phyloP scores from a whole-genome alignment of 2,329 filamentous ascomycete genomes.

The Mollisia scopiformis region DNA sequence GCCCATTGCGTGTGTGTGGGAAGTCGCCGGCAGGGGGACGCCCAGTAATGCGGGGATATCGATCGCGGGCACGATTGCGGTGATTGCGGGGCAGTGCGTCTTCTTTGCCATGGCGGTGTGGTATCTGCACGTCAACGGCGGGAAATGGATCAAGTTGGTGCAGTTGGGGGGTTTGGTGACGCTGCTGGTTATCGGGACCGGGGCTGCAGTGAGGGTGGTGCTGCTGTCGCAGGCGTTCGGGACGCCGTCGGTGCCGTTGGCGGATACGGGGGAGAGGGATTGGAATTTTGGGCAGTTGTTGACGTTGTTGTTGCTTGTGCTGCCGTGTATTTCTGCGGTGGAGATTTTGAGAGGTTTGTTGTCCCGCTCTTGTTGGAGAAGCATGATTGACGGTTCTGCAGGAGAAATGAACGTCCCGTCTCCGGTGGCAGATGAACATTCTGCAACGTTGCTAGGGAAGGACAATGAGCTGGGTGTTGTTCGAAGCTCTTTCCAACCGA shows the following conservation, averaged over 20 bases:
- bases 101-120: constrained; percentile 64
- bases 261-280: constrained; percentile 54
- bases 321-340: constrained; percentile 61
- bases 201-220: constrained; percentile 59
- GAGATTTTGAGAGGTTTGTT: constrained; percentile 60
- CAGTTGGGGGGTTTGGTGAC: constrained; percentile 40
- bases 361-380: neutral
- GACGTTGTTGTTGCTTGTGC: constrained; percentile 58
- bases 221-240: constrained; percentile 64
- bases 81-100: constrained; percentile 60
- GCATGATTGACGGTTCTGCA: neutral
- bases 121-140: constrained; percentile 62
- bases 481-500: constrained; percentile 18
- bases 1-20: constrained; percentile 65
- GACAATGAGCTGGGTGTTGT: constrained; percentile 1
- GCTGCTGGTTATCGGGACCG: constrained; percentile 55
- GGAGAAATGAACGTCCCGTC: constrained; percentile 42
- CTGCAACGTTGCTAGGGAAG: constrained; percentile 4
- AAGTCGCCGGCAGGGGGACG: constrained; percentile 41
- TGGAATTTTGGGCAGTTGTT: constrained; percentile 69
- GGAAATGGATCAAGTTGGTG: constrained; percentile 56
- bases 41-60: constrained; percentile 49
- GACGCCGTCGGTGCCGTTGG: constrained; percentile 50
- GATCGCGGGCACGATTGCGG: constrained; percentile 61
- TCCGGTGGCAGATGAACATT: constrained; percentile 44